Evolutionary conservation across 371 early-diverging fungal species (phyloP).

Genomic region (Cokeromyces recurvatus): DNA sequence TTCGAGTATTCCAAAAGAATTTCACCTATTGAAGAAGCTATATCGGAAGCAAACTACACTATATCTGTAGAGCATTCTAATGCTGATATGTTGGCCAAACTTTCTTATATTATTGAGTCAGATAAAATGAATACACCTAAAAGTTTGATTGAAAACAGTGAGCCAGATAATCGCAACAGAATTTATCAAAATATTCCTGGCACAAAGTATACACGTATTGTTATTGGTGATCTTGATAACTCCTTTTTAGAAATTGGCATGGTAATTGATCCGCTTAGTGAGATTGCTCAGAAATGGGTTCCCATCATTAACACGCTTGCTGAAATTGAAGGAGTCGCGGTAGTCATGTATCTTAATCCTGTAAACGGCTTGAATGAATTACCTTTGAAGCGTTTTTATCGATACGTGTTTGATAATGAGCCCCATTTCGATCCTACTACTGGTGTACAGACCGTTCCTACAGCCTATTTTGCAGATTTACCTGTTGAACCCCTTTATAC

Average conservation of each 20-base stretch:
- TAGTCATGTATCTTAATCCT: constrained; percentile 65
- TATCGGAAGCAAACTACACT: constrained; percentile 11
- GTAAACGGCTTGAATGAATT: constrained; percentile 40
- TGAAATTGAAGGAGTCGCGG: constrained; percentile 52
- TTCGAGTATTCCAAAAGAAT: constrained; percentile 45
- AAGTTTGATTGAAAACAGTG: constrained; percentile 8
- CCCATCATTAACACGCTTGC: constrained; percentile 61
- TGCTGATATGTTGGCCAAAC: constrained; percentile 20
- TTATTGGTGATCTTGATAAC: constrained; percentile 27
- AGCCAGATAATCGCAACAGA: constrained; percentile 19
- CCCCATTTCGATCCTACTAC: constrained; percentile 54
- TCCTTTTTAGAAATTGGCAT: constrained; percentile 59
- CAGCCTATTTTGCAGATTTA: constrained; percentile 66
- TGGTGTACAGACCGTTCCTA: constrained; percentile 38
- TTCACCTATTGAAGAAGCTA: constrained; percentile 22
- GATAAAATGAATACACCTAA: constrained; percentile 20
- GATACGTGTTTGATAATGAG: constrained; percentile 70
- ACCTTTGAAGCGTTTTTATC: constrained; percentile 84
- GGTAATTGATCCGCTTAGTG: constrained; percentile 72
- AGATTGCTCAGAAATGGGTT: constrained; percentile 73
- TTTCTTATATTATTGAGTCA: constrained; percentile 22
- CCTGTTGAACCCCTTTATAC: constrained; percentile 81
- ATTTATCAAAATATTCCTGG: constrained; percentile 15
- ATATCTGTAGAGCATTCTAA: not conserved
- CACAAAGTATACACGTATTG: constrained; percentile 21